Conservation (phyloP, 768 basidiomycete species). For the Lentinula guzmanii region DNA sequence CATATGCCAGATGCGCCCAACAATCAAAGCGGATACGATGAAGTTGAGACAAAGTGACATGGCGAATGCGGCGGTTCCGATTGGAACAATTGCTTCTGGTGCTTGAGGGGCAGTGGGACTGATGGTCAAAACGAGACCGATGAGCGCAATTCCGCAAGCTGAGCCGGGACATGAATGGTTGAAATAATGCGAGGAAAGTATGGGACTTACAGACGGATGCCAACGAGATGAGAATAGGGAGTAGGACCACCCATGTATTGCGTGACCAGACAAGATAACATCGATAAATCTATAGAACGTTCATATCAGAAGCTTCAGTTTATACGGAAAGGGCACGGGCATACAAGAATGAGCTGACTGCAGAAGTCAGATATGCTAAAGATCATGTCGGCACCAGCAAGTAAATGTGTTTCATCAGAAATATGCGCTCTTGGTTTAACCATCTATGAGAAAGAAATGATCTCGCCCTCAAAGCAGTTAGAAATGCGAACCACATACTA, state of each 20-base stretch:
- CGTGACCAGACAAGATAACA: conserved; percentile 35
- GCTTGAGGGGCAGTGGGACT: conserved; percentile 25
- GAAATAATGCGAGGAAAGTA: not conserved
- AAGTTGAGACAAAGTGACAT: conserved; percentile 37
- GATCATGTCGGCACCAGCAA: not conserved
- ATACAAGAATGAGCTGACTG: not conserved
- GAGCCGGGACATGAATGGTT: not conserved
- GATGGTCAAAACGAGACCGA: conserved; percentile 21
- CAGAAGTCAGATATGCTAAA: not conserved
- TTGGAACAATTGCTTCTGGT: conserved; percentile 26
- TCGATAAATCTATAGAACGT: conserved; percentile 22
- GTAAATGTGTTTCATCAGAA: not conserved
- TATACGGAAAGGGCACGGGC: not conserved
- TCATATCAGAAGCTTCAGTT: not conserved
- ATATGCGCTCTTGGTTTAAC: not conserved
- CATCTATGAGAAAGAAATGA: not conserved
- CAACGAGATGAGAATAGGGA: conserved; percentile 28
- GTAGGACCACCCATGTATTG: conserved; percentile 23
- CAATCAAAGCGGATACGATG: conserved; percentile 35
- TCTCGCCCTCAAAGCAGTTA: not conserved
- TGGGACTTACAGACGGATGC: conserved; percentile 25
- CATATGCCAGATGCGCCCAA: conserved; percentile 28
- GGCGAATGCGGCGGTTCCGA: conserved; percentile 27
- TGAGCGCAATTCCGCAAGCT: conserved; percentile 24
- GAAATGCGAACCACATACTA: not conserved